A percentile compares a stretch with the other conserved stretches of the same genome.
Conservation (phyloP, 225 moss, liverwort and hornwort genomes). For the Lunularia cruciata region DNA sequence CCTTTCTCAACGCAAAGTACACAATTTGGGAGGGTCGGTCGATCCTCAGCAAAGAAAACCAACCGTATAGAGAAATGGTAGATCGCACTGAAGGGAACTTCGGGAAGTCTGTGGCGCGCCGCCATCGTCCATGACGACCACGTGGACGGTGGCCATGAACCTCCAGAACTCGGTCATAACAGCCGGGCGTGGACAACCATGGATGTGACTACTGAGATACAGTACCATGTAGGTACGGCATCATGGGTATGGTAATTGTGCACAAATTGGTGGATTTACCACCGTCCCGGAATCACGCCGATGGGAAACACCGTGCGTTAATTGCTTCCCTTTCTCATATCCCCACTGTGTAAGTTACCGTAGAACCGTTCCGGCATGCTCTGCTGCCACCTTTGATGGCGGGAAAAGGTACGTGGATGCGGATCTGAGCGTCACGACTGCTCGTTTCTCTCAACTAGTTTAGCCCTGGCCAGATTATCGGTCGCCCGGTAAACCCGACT, state of each 20-base stretch:
- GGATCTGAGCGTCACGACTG: constrained; percentile 19
- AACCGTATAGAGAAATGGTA: background rate
- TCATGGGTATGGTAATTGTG: background rate
- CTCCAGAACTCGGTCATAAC: constrained; percentile 8
- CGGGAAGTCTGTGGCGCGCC: constrained; percentile 7
- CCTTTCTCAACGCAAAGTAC: background rate
- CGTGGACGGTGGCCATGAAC: background rate
- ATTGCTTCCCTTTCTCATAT: no score
- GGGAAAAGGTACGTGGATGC: constrained; percentile 5
- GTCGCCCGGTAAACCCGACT: background rate
- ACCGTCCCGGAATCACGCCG: background rate
- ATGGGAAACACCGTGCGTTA: background rate
- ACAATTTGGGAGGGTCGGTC: background rate
- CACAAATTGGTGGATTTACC: background rate
- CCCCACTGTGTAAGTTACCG: background rate
- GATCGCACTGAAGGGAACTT: background rate
- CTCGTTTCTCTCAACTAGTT: constrained; percentile 11
- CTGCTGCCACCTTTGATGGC: constrained; percentile 4
- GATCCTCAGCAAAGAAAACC: no score
- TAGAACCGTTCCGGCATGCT: constrained; percentile 11
- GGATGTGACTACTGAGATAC: background rate
- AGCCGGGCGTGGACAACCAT: background rate
- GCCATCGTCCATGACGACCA: background rate
- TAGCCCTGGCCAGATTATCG: background rate
- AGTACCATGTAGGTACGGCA: background rate